phyloP scores from a whole-genome alignment of 495 filamentous ascomycete species.

The Penicillium lagena region DNA sequence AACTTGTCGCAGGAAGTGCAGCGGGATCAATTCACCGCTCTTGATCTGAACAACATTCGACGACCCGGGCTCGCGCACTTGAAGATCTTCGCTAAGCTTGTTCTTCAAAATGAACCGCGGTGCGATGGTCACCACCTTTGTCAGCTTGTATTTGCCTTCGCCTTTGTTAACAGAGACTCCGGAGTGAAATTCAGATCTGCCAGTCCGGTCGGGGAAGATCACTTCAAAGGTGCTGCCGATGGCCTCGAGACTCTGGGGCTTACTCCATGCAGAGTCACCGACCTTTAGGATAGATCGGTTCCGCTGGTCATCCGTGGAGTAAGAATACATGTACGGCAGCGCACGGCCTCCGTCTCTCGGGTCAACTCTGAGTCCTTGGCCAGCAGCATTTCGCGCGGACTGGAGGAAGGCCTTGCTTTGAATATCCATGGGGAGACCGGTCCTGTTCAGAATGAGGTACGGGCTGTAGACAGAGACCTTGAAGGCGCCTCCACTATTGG shows the following conservation, averaged over 20 bases:
- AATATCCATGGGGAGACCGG: constrained; percentile 81
- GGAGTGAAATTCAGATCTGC: constrained; percentile 77
- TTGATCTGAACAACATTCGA: constrained; percentile 72
- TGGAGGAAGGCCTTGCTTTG: constrained; percentile 84
- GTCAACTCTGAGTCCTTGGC: constrained; percentile 57
- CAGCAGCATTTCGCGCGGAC: constrained; percentile 71
- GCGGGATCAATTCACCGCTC: constrained; percentile 66
- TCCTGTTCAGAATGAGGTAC: constrained; percentile 92
- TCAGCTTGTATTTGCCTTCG: constrained; percentile 95
- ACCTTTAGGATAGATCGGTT: constrained; percentile 85
- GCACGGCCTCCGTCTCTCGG: constrained; percentile 48
- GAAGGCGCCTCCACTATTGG: constrained; percentile 92
- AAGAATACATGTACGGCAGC: constrained; percentile 94
- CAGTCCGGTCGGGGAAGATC: constrained; percentile 63
- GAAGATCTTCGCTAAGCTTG: constrained; percentile 78
- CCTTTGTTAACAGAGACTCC: constrained; percentile 85
- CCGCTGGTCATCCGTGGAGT: constrained; percentile 72
- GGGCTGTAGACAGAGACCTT: constrained; percentile 89
- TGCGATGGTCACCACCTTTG: constrained; percentile 88
- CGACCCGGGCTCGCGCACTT: constrained; percentile 84
- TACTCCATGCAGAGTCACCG: constrained; percentile 89
- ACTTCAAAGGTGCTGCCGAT: constrained; percentile 88
- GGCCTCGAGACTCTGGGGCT: constrained; percentile 96
- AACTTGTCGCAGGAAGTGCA: constrained; percentile 77
- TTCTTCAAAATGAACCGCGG: constrained; percentile 94